These are phyloP conservation scores for Alternaria postmessia DNA, from an alignment of 2,329 filamentous ascomycete genomes.

Conservation along the genomic window DNA sequence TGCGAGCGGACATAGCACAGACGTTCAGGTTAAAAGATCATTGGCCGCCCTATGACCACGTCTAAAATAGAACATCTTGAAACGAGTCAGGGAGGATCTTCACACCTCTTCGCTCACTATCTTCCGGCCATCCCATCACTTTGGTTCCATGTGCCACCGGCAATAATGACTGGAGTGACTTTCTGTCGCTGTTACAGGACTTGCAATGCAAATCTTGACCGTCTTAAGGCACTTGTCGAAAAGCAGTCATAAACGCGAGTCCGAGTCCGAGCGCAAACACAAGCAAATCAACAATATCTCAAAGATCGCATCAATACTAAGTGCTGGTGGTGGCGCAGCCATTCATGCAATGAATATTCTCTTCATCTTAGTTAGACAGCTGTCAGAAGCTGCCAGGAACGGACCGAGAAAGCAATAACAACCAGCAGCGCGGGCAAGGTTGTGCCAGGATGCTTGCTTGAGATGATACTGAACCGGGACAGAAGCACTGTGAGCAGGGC, in stretches of 20 bases:
- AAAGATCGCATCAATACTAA: conserved; percentile 12
- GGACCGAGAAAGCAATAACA: conserved; percentile 12
- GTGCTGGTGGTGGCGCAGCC: conserved; percentile 4
- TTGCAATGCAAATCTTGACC: background rate
- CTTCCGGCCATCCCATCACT: background rate
- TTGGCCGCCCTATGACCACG: conserved; percentile 12
- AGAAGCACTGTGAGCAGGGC: conserved; percentile 17
- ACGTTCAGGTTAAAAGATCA: background rate
- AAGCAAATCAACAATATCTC: conserved; percentile 16
- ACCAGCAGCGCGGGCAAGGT: conserved; percentile 12
- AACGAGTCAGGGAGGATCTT: conserved; percentile 13
- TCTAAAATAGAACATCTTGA: conserved; percentile 5
- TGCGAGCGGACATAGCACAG: conserved; percentile 1
- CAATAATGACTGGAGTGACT: background rate
- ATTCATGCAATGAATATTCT: background rate
- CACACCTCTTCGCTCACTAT: conserved; percentile 3
- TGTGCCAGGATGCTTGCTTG: conserved; percentile 18
- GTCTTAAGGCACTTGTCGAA: conserved; percentile 8
- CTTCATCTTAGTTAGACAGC: background rate
- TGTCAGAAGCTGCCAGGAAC: conserved; percentile 15
- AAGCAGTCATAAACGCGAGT: conserved; percentile 21
- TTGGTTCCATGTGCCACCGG: conserved; percentile 5
- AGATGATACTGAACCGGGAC: conserved; percentile 19
- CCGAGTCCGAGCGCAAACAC: conserved; percentile 15
- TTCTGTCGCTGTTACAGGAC: background rate